Percentiles rank a stretch among this genome's conserved stretches.
Conservation (phyloP, 208 protist species). For the Crithidia acanthocephali region DNA sequence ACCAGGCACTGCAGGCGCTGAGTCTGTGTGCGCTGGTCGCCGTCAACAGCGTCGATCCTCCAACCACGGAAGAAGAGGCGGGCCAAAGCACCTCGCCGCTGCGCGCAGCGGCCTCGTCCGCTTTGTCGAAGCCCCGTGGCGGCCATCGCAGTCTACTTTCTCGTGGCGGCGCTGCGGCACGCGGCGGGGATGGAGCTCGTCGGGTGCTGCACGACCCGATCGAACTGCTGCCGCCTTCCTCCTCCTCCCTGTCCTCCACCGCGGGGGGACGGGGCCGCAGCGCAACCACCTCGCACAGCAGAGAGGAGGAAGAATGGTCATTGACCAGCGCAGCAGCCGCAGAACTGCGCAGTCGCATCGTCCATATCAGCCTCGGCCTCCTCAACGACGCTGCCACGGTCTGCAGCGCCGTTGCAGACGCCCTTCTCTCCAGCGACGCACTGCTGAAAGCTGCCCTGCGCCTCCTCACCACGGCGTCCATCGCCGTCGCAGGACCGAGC, state of each 20-base stretch:
- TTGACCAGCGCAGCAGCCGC: neutral
- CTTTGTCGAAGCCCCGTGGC: neutral
- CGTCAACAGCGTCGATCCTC: neutral
- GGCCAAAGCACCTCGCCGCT: neutral
- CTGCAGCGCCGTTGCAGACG: slow-evolving; percentile 21
- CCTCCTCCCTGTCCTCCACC: neutral
- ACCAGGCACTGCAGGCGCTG: slow-evolving; percentile 54
- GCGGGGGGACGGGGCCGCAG: no score
- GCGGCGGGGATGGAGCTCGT: neutral
- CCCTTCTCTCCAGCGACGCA: slow-evolving; percentile 23
- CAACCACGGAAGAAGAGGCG: neutral
- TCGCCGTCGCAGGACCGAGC: neutral
- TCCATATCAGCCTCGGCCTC: slow-evolving; percentile 15
- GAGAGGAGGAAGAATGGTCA: neutral
- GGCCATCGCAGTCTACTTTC: slow-evolving; percentile 24
- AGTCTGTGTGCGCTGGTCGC: slow-evolving; percentile 17
- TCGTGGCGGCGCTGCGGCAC: neutral
- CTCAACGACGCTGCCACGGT: slow-evolving; percentile 19
- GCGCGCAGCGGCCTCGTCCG: neutral
- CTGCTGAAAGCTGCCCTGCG: slow-evolving; percentile 19
- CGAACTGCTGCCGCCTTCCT: neutral
- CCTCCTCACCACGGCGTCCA: neutral
- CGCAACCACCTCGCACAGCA: neutral
- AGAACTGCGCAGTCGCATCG: slow-evolving; percentile 8
- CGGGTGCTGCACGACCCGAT: neutral